Conservation (phyloP, 768 basidiomycete genomes). For the Hortiboletus campestris region DNA sequence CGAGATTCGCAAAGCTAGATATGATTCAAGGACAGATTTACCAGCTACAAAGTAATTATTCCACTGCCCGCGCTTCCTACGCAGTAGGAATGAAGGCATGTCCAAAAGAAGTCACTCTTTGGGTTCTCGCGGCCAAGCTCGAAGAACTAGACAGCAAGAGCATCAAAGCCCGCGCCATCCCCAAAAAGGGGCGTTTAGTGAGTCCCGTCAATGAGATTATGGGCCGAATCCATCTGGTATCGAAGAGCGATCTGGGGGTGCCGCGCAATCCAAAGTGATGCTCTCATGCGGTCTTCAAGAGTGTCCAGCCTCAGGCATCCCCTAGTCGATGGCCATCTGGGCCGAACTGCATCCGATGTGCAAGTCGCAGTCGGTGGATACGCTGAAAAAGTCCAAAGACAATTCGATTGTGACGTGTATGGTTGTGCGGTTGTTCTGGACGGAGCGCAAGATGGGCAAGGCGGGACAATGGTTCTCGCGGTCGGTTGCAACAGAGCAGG, state of each 20-base stretch:
- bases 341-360: no score
- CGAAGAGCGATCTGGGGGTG: slow-evolving; percentile 83
- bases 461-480: slow-evolving; percentile 92
- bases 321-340: no score
- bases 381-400: slow-evolving; percentile 88
- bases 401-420: slow-evolving; percentile 86
- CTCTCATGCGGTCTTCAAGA: slow-evolving; percentile 56
- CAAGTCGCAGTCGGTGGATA: slow-evolving; percentile 67
- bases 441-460: slow-evolving; percentile 92
- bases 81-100: slow-evolving; percentile 83
- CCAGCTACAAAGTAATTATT: slow-evolving; percentile 54
- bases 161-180: slow-evolving; percentile 86
- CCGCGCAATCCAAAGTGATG: slow-evolving; percentile 83
- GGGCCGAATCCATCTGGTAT: slow-evolving; percentile 91
- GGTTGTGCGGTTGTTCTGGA: slow-evolving; percentile 92
- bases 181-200: slow-evolving; percentile 85
- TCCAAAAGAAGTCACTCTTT: slow-evolving; percentile 80
- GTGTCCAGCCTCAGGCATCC: no score
- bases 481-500: slow-evolving; percentile 56
- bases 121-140: slow-evolving; percentile 85
- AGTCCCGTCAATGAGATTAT: slow-evolving; percentile 87
- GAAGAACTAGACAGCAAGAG: slow-evolving; percentile 91
- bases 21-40: slow-evolving; percentile 97
- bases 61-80: slow-evolving; percentile 75
- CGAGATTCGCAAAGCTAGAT: slow-evolving; percentile 88